A percentile compares a stretch with the other conserved stretches of the same genome.
Conservation (phyloP, 208 protist species). For the Perkinsela sp. region DNA sequence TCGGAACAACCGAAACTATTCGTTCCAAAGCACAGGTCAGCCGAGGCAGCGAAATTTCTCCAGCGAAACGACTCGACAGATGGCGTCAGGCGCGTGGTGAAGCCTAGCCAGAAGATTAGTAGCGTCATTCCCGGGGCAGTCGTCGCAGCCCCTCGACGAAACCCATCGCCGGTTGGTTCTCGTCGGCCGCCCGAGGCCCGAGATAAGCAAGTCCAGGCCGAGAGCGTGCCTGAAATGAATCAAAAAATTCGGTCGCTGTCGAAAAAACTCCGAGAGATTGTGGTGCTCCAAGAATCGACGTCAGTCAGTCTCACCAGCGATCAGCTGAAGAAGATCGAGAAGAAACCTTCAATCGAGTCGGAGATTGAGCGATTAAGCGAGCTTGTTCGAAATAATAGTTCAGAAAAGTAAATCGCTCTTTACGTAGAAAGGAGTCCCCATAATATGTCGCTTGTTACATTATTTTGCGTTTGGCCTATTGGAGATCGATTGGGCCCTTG, state of each 20-base stretch:
- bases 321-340: background rate
- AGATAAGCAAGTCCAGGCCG: too few relatives aligned
- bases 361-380: background rate
- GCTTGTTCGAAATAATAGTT: background rate
- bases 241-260: background rate
- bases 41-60: background rate
- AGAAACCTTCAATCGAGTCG: background rate
- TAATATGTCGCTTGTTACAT: too few relatives aligned
- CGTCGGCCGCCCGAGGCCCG: too few relatives aligned
- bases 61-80: background rate
- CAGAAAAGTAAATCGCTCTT: too few relatives aligned
- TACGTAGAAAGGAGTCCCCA: too few relatives aligned
- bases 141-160: too few relatives aligned
- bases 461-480: too few relatives aligned
- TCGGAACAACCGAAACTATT: background rate
- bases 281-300: background rate
- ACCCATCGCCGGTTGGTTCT: too few relatives aligned
- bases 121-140: background rate
- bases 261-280: background rate
- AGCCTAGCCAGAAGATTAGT: background rate
- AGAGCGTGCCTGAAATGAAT: background rate
- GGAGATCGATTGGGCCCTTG: too few relatives aligned
- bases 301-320: background rate
- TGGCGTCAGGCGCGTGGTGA: background rate
- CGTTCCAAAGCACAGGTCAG: background rate